A percentile compares a stretch with the other conserved stretches of the same genome.
These are phyloP conservation scores for Boletus edulis DNA, from an alignment of 768 basidiomycete species.

Conservation along the genomic window DNA sequence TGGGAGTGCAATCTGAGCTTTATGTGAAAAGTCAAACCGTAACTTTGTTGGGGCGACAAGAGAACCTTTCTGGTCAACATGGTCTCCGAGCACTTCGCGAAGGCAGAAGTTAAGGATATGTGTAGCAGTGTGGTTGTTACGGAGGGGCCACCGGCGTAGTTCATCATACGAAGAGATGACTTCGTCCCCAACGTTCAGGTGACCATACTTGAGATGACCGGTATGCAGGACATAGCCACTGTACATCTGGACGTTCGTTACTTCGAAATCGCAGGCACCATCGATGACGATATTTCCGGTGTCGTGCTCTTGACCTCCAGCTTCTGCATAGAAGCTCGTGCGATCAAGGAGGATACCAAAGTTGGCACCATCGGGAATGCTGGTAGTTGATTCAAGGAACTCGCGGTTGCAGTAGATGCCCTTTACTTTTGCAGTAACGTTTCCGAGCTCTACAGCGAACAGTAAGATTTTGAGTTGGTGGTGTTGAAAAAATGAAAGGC, in stretches of 20 bases:
- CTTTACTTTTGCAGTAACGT: slow-evolving; percentile 71
- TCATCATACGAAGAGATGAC: slow-evolving; percentile 94
- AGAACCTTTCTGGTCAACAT: slow-evolving; percentile 97
- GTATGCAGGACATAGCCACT: slow-evolving; percentile 96
- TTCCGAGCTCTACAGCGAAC: slow-evolving; percentile 60
- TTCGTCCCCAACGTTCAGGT: slow-evolving; percentile 71
- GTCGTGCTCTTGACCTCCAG: slow-evolving; percentile 96
- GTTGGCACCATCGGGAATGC: slow-evolving; percentile 58
- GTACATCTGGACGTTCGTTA: slow-evolving; percentile 89
- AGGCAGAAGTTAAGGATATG: slow-evolving; percentile 96
- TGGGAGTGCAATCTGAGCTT: slow-evolving; percentile 71
- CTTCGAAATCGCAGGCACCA: slow-evolving; percentile 88
- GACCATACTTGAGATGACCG: slow-evolving; percentile 86
- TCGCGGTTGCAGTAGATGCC: slow-evolving; percentile 81
- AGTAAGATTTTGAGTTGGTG: neutral
- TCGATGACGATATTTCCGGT: slow-evolving; percentile 95
- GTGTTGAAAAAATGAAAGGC: neutral
- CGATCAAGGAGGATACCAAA: slow-evolving; percentile 90
- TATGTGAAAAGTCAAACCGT: slow-evolving; percentile 98
- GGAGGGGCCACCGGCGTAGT: slow-evolving; percentile 91
- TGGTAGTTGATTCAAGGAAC: slow-evolving; percentile 66
- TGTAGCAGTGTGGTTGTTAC: slow-evolving; percentile 98
- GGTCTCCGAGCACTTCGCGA: slow-evolving; percentile 93
- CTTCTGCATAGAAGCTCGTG: slow-evolving; percentile 96
- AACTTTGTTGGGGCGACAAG: slow-evolving; percentile 94